A percentile compares a stretch with the other conserved stretches of the same genome.
Conservation (phyloP, 2,329 filamentous ascomycete species). For the Talaromyces sp. region DNA sequence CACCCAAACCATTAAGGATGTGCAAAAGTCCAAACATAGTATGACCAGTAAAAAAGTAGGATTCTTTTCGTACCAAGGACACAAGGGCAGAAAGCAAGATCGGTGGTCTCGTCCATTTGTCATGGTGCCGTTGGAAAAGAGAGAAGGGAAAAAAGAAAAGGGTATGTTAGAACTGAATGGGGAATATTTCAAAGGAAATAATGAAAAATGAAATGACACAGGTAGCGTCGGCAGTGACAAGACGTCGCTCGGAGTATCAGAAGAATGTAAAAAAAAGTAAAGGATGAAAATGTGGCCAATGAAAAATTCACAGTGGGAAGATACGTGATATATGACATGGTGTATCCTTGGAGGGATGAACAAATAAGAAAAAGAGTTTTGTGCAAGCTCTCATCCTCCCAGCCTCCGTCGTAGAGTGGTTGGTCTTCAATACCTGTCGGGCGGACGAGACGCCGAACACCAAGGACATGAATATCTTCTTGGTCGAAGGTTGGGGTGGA, state of each 20-base stretch:
- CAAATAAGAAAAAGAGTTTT: constrained; percentile 27
- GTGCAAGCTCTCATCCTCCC: constrained; percentile 21
- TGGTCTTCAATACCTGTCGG: background rate
- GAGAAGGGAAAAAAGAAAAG: constrained; percentile 17
- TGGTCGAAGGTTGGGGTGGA: constrained; percentile 2
- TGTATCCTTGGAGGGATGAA: constrained; percentile 25
- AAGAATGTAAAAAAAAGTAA: constrained; percentile 18
- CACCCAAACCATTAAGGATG: constrained; percentile 26
- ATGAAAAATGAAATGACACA: constrained; percentile 23
- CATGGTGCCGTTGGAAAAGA: constrained; percentile 21
- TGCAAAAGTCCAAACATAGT: constrained; percentile 18
- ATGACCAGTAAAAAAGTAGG: constrained; percentile 22
- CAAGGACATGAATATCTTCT: background rate
- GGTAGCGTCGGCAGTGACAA: constrained; percentile 7
- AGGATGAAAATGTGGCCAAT: constrained; percentile 22
- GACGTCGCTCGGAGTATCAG: constrained; percentile 25
- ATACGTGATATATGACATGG: constrained; percentile 30
- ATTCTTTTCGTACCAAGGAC: constrained; percentile 14
- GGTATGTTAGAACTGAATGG: constrained; percentile 34
- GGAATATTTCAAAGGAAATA: constrained; percentile 37
- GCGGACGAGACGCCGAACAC: background rate
- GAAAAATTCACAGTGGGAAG: constrained; percentile 28
- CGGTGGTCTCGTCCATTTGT: constrained; percentile 24
- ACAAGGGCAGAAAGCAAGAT: constrained; percentile 15
- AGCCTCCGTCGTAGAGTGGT: background rate